Evolutionary conservation across 257 asterid genomes (phyloP).

Genomic region (Euphrasia confusa): DNA sequence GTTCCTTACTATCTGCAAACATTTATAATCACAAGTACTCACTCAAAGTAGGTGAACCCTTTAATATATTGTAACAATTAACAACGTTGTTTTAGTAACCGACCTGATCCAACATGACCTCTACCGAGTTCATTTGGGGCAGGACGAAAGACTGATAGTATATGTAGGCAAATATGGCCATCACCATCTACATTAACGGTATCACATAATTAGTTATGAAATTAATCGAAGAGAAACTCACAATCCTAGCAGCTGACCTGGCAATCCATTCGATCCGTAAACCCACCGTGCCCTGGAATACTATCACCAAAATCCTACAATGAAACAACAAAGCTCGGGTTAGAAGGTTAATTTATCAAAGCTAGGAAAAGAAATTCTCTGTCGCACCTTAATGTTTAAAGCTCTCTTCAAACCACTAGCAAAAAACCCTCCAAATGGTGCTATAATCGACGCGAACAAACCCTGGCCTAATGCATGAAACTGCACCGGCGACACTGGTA

Average conservation of each 20-base stretch:
- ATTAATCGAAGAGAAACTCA: too few relatives aligned
- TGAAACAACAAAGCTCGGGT: not conserved
- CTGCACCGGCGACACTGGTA: constrained; percentile 60
- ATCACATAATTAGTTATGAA: too few relatives aligned
- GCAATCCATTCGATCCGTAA: constrained; percentile 72
- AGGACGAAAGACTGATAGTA: constrained; percentile 53
- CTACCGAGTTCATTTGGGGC: constrained; percentile 41
- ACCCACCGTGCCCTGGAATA: constrained; percentile 73
- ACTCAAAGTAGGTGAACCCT: too few relatives aligned
- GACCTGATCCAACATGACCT: constrained; percentile 60
- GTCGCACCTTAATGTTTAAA: constrained; percentile 70
- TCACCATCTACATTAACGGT: constrained; percentile 48
- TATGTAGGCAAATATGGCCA: constrained; percentile 64
- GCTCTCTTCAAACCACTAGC: constrained; percentile 94
- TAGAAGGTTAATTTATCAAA: not conserved
- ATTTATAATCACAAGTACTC: too few relatives aligned
- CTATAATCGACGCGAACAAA: constrained; percentile 78
- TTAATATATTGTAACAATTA: too few relatives aligned
- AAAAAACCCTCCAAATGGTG: constrained; percentile 93
- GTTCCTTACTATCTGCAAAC: constrained; percentile 50
- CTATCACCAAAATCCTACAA: constrained; percentile 64
- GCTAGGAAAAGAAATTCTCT: not conserved
- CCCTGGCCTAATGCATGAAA: constrained; percentile 77
- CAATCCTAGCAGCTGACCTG: constrained; percentile 35
- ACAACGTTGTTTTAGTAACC: constrained; percentile 1